Evolutionary conservation across 1,139 yeast genomes (phyloP), one percentile per base, ranked within the genome.

Genomic region (Lodderomyces elongisporus): DNA sequence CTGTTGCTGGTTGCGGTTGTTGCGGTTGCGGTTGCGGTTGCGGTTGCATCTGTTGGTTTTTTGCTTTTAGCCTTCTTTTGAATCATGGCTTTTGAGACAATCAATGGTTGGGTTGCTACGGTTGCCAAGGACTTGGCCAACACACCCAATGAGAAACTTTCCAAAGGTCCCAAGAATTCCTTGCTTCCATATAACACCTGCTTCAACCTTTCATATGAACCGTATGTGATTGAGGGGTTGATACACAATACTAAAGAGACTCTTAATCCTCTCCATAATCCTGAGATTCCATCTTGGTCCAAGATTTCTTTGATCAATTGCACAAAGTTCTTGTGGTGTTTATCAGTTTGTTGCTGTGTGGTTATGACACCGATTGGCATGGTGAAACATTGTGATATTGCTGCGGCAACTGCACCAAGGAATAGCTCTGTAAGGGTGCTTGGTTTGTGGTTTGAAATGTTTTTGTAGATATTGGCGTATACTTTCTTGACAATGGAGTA

Each of bases 181-280:
- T 70, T 67, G 38, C 44, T 49, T 14, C 67, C 69, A 52, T 67
- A 82, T 30, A 83, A 47, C 4, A 74, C 47, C 36, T 66, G 67
- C 53, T 74, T 79, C 46, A 85, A 66, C 43, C 87, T 71, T 54
- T 84, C 91, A 54, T 77, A 83, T 2, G 88, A 71, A 4, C 95
- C 94, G 54, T 85, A 87, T 4, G 95, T 85, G 52, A 85, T 85
- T 27, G 94, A 80, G 4, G 95, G 95, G 60, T 85, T 85, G 40
- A 81, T 66, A 25, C 93, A 85, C 34, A 85, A 70, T 4, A 85
- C 84, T 49, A 85, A 60, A 9, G 88, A 79, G 7, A 88, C 95
- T 53, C 85, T 79, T 42, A 85, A 70, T 0, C 95, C 95, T 46
- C 79, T 71, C 95, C 95, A 85, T 41, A 85, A 74, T 0, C 93